Percentiles rank a stretch among this genome's conserved stretches.
These are phyloP conservation scores for Orychophragmus violaceus DNA, from an alignment of 345 rosid genomes.

Conservation along the genomic window DNA sequence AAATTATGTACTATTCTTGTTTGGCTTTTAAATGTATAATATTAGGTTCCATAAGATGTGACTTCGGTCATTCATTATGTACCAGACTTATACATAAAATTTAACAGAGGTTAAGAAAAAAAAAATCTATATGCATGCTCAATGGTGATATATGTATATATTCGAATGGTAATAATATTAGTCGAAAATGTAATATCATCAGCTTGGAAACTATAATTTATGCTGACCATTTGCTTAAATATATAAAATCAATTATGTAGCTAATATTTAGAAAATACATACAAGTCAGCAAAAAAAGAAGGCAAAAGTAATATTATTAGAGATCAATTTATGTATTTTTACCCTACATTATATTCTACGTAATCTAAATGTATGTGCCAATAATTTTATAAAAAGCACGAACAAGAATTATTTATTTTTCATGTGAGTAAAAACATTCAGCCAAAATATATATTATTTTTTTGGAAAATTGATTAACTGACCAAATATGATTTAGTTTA, in stretches of 20 bases:
- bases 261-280: background rate
- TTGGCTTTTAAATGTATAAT: background rate
- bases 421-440: too few species aligned
- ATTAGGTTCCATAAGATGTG: background rate
- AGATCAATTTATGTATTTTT: too few species aligned
- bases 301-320: too few species aligned
- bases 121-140: background rate
- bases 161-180: background rate
- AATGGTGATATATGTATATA: background rate
- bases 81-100: background rate
- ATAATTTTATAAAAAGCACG: too few species aligned
- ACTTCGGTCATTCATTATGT: conserved; percentile 6
- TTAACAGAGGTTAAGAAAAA: background rate
- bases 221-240: background rate
- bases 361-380: too few species aligned
- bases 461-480: too few species aligned
- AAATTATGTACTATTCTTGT: background rate
- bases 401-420: too few species aligned
- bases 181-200: background rate
- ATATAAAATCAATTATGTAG: background rate
- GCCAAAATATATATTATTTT: too few species aligned
- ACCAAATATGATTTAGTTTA: too few species aligned
- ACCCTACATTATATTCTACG: too few species aligned
- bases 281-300: background rate
- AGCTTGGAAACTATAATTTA: background rate